These are phyloP conservation scores for Arachis monticola DNA, from an alignment of 331 rosid species.

Conservation along the genomic window DNA sequence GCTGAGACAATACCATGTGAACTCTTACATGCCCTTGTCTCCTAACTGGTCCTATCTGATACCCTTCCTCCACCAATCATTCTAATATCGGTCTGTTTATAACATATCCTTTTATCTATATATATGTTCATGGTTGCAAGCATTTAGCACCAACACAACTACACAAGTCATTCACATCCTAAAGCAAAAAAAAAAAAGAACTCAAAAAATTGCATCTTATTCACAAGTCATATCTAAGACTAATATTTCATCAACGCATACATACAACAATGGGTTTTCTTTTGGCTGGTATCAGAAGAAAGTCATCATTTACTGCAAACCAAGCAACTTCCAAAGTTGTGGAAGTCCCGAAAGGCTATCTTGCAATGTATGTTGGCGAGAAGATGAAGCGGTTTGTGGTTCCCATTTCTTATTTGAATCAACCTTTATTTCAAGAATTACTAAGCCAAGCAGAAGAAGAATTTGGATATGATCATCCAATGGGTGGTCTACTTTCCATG, in stretches of 20 bases:
- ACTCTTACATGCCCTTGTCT: slow-evolving; percentile 30
- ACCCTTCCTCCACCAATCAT: slow-evolving; percentile 9
- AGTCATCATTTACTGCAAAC: neutral
- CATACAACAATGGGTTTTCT: slow-evolving; percentile 45
- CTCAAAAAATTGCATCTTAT: neutral
- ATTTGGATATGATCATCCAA: slow-evolving; percentile 16
- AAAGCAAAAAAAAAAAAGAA: neutral
- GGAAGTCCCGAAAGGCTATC: slow-evolving; percentile 39
- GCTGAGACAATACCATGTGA: slow-evolving; percentile 21
- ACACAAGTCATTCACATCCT: slow-evolving; percentile 17
- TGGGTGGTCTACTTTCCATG: slow-evolving; percentile 37
- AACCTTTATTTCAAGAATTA: slow-evolving; percentile 9
- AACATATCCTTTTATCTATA: slow-evolving; percentile 36
- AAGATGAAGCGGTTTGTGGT: slow-evolving; percentile 37
- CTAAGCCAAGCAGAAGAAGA: slow-evolving; percentile 4
- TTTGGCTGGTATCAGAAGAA: slow-evolving; percentile 31
- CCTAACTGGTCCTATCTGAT: neutral
- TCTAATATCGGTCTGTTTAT: slow-evolving; percentile 16
- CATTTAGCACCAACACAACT: no score
- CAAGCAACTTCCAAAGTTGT: neutral
- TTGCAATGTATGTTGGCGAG: slow-evolving; percentile 43
- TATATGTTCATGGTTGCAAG: slow-evolving; percentile 25
- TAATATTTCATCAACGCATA: neutral
- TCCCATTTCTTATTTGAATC: neutral
- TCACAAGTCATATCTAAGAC: neutral